Base-by-base conservation (phyloP, 1,284 basidiomycete species). In the Gomphus bonarii region DNA sequence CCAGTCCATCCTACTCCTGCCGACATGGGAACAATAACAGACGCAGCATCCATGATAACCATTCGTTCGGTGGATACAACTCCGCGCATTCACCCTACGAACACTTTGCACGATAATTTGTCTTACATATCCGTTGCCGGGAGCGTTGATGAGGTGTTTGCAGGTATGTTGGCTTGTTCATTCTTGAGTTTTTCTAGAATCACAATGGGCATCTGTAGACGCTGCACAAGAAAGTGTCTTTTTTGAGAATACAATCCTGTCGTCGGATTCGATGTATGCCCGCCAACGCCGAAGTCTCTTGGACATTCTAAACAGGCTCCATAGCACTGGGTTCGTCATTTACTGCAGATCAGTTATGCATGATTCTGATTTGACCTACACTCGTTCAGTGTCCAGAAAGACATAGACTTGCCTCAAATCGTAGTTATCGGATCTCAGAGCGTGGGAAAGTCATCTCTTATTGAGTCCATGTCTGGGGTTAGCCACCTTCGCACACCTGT, bases 391-490 rank as follows among this genome's bases (percentile, higher is more conserved):
- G 46, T 43, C 6, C 54, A 55, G 46, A 43, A 79, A 1, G 58
- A 73, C 36, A 66, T 82, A 1, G 72, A 77, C 59, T 66, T 81
- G 11, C 81, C 81, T 8, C 68, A 70, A 1, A 74, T 83, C 11
- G 75, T 72, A 0, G 80, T 84, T 2, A 77, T 81, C 35, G 81
- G 81, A 8, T 72, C 75, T 18, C 81, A 83, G 16, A 59, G 60
- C 76, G 79, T 80, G 9, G 81, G 80, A 0, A 82, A 83, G 61
- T 80, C 78, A 43, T 82, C 81, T 0, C 63, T 82, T 3, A 66
- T 66, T 38, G 63, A 66, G 31, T 63, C 64, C 8, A 64, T 63
- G 11, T 65, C 65, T 0, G 64, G 65, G 48, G 58, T 25, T 25
- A 3, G 25, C 4, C 25, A 25, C 25, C 25, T 25, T 25, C 25